These are phyloP conservation scores for Xylaria acuta DNA, from an alignment of 495 filamentous ascomycete genomes.

Conservation along the genomic window DNA sequence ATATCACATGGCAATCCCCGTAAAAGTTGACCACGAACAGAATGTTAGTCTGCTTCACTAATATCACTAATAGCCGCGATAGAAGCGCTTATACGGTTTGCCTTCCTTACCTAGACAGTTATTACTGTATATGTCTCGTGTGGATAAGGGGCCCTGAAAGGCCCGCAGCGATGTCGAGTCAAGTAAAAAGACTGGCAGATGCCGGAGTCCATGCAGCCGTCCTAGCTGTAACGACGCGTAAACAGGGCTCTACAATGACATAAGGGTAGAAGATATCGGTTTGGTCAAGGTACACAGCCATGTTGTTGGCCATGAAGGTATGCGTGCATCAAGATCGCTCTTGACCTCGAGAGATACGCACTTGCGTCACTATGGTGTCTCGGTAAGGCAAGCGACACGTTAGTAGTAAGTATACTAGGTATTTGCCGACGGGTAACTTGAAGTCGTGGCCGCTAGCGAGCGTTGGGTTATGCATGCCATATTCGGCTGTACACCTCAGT, in stretches of 20 bases:
- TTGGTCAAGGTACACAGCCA: not conserved
- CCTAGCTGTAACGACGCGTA: not conserved
- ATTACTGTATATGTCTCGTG: not conserved
- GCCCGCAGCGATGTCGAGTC: constrained; percentile 7
- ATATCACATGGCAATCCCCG: not conserved
- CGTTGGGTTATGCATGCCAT: constrained; percentile 26
- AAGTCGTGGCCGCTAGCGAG: constrained; percentile 24
- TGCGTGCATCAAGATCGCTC: not conserved
- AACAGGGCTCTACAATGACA: not conserved
- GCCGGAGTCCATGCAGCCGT: not conserved
- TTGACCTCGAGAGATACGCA: not conserved
- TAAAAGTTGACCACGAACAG: not conserved
- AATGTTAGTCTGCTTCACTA: not conserved
- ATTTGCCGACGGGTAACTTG: constrained; percentile 25
- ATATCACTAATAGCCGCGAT: constrained; percentile 5
- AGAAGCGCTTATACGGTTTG: not conserved
- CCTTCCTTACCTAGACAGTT: not conserved
- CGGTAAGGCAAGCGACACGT: constrained; percentile 18
- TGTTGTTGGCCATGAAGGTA: not conserved
- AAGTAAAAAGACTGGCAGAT: not conserved
- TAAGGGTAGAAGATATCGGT: not conserved
- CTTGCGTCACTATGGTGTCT: not conserved
- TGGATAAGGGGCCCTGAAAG: constrained; percentile 19
- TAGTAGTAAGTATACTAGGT: no score
- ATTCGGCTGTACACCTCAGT: constrained; percentile 27